Evolutionary conservation across 306 rosid genomes (phyloP).

Genomic region (Trifolium subterraneum): DNA sequence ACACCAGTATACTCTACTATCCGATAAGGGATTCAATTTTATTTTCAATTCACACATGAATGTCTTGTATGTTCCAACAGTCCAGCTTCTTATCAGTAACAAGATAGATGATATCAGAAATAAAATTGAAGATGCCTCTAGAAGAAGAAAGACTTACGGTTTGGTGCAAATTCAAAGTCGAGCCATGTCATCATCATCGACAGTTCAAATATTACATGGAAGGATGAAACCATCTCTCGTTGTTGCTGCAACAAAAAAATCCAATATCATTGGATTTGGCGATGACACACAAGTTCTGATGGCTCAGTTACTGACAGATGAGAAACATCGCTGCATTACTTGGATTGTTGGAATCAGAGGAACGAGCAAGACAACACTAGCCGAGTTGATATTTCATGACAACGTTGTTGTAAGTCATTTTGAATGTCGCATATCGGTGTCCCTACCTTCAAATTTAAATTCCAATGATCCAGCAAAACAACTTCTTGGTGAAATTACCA

Average conservation of each 20-base stretch:
- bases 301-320: constrained; percentile 3
- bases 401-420: background rate
- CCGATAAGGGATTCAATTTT: too few relatives aligned
- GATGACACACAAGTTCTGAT: constrained; percentile 29
- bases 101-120: constrained; percentile 1
- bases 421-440: constrained; percentile 25
- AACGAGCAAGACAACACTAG: constrained; percentile 49
- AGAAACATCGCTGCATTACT: background rate
- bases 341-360: constrained; percentile 48
- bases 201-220: background rate
- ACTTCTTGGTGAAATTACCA: constrained; percentile 5
- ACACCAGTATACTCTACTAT: too few relatives aligned
- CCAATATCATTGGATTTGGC: constrained; percentile 33
- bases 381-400: constrained; percentile 25
- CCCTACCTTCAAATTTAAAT: background rate
- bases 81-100: too few relatives aligned
- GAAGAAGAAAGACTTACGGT: constrained; percentile 15
- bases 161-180: background rate
- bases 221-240: background rate
- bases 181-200: background rate
- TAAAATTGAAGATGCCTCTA: constrained; percentile 19
- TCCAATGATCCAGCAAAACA: background rate
- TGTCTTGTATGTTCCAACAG: too few relatives aligned
- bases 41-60: too few relatives aligned
- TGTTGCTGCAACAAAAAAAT: constrained; percentile 1